Evolutionary conservation across 352 stramenopile genomes (phyloP).

Genomic region (Globisporangium splendens): DNA sequence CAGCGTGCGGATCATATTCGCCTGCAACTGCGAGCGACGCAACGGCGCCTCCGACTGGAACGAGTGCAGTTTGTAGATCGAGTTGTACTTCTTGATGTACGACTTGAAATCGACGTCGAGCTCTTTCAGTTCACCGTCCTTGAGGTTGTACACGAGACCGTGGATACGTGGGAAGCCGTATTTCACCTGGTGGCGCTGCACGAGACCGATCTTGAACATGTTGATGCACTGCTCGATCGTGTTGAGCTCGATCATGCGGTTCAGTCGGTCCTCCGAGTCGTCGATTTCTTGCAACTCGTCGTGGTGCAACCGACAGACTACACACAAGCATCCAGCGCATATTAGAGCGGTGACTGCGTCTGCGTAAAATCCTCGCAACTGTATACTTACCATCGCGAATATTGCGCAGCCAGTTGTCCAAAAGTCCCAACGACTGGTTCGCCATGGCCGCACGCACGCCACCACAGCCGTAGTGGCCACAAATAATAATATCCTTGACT

Average conservation of each 20-base stretch:
- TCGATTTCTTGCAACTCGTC: slow-evolving; percentile 83
- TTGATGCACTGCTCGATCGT: slow-evolving; percentile 90
- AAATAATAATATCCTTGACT: slow-evolving; percentile 92
- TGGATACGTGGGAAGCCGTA: slow-evolving; percentile 89
- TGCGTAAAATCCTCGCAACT: neutral
- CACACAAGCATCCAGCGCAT: neutral
- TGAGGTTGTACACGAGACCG: slow-evolving; percentile 83
- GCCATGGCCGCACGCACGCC: slow-evolving; percentile 79
- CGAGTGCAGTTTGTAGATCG: slow-evolving; percentile 82
- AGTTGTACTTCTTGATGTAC: slow-evolving; percentile 78
- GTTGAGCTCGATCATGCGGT: slow-evolving; percentile 86
- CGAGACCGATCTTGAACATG: slow-evolving; percentile 87
- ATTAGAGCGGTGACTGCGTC: neutral
- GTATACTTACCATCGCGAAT: slow-evolving; percentile 72
- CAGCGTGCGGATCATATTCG: slow-evolving; percentile 69
- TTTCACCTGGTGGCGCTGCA: slow-evolving; percentile 86
- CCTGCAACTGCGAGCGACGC: slow-evolving; percentile 60
- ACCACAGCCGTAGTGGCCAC: slow-evolving; percentile 90
- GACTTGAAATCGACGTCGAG: slow-evolving; percentile 81
- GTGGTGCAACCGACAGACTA: slow-evolving; percentile 86
- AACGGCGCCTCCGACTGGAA: slow-evolving; percentile 47
- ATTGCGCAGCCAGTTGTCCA: slow-evolving; percentile 92
- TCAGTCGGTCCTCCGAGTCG: slow-evolving; percentile 73
- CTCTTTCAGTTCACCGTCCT: slow-evolving; percentile 79
- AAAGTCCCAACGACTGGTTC: slow-evolving; percentile 71